Evolutionary conservation across 1,284 basidiomycete genomes (phyloP), one percentile per base, ranked within the genome.

Genomic region (Fomitopsis betulina): DNA sequence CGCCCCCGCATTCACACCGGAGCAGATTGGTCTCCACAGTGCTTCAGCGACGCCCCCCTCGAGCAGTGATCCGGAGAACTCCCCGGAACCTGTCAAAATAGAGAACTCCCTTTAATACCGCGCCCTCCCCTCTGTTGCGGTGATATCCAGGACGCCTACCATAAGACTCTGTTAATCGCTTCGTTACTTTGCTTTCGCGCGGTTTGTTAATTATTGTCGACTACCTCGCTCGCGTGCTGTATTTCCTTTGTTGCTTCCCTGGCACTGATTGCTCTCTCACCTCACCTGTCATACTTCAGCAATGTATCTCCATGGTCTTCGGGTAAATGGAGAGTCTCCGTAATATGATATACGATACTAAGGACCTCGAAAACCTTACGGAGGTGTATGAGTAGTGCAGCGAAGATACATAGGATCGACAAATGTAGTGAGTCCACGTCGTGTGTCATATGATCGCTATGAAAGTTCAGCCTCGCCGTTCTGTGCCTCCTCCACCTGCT

Each of bases 1-100:
- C 70, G 86, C 89, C 49, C 66, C 81, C 53, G 77, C 76, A 23
- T 88, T 88, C 70, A 75, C 80, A 43, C 76, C 84, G 57, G 84
- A 85, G 65, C 89, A 91, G 60, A 68, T 91, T 61, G 80, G 79
- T 55, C 77, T 91, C 33, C 10, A 19, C 67, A 77, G 73, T 64
- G 68, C 82, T 63, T 77, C 82, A 59, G 78, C 74, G 35, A 79
- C 81, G 54, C 77, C 71, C 53, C 64, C 72, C 43, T 64, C 68
- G 7, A 61, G 72, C 58, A 83, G 79, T 68, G 86, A 87, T 60
- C 69, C 82, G 57, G 85, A 87, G 42, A 77, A 73, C 56, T 74
- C 77, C 58, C 62, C 71, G 55, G 78, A 80, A 56, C 55, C 70
- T 37, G 78, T 82, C 62, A 83, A 83, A 70, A 70, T 79, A 51